Evolutionary conservation across 345 rosid genomes (phyloP).

Genomic region (Eucalyptus tenuipes): DNA sequence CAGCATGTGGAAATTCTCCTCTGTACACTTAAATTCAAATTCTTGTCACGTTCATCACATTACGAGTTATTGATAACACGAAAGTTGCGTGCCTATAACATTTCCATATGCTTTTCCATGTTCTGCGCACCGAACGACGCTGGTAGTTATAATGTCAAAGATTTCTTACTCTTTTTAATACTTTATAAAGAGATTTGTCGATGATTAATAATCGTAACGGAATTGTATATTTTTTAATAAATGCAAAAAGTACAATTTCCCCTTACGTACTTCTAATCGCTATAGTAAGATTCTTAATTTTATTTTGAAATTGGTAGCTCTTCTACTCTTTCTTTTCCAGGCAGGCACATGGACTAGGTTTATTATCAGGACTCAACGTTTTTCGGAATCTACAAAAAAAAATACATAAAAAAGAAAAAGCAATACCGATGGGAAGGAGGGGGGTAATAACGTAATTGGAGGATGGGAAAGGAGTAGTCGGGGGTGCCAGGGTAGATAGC

Average conservation of each 20-base stretch:
- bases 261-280: fast-evolving
- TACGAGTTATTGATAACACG: fast-evolving
- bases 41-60: fast-evolving
- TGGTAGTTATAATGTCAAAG: neutral
- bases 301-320: neutral
- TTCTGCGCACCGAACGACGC: fast-evolving
- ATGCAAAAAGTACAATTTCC: fast-evolving
- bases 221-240: fast-evolving
- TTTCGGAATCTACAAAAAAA: neutral
- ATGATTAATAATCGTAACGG: fast-evolving
- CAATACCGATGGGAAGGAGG: neutral
- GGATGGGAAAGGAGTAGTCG: neutral
- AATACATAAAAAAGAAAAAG: too few species aligned
- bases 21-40: neutral
- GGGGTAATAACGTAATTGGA: neutral
- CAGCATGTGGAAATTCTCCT: neutral
- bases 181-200: neutral
- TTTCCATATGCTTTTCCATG: neutral
- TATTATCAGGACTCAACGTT: neutral
- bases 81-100: neutral
- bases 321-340: neutral
- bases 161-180: neutral
- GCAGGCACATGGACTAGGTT: neutral
- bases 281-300: neutral
- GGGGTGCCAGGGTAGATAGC: neutral